phyloP scores from a whole-genome alignment of 2,329 filamentous ascomycete genomes.

The Talaromyces sp. region DNA sequence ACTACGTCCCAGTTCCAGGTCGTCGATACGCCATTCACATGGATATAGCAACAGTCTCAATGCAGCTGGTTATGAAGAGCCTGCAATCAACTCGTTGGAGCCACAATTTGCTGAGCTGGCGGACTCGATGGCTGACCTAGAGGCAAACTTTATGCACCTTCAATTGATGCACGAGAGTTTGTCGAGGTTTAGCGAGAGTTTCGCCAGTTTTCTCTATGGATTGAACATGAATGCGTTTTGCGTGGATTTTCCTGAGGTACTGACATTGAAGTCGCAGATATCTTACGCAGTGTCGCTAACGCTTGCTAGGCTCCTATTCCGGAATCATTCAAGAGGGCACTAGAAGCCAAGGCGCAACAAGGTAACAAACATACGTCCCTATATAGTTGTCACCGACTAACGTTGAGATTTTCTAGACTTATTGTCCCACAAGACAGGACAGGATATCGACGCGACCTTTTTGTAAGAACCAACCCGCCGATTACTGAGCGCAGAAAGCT shows the following conservation, averaged over 20 bases:
- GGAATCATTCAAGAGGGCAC: conserved; percentile 74
- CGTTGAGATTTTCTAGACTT: not conserved
- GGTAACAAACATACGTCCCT: conserved; percentile 31
- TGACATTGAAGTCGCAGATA: conserved; percentile 44
- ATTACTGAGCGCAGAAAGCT: conserved; percentile 5
- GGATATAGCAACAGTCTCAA: conserved; percentile 47
- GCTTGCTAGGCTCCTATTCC: conserved; percentile 67
- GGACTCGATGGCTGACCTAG: conserved; percentile 90
- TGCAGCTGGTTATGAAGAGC: conserved; percentile 49
- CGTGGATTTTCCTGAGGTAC: conserved; percentile 96
- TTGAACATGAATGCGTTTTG: conserved; percentile 99
- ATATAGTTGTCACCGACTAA: not conserved
- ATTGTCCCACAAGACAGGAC: conserved; percentile 33
- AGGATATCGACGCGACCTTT: conserved; percentile 75
- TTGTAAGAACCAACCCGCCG: conserved; percentile 56
- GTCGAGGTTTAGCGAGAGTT: conserved; percentile 90
- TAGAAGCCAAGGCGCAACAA: conserved; percentile 56
- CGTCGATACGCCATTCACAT: conserved; percentile 78
- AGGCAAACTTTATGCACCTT: conserved; percentile 96
- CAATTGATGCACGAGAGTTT: conserved; percentile 96
- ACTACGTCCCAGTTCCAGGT: conserved; percentile 82
- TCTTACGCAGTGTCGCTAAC: not conserved
- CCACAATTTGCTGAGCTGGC: conserved; percentile 89
- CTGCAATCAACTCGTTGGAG: conserved; percentile 74
- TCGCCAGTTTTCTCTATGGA: conserved; percentile 91